phyloP scores from a whole-genome alignment of 1,284 basidiomycete species.

The Tylopilus sp. region DNA sequence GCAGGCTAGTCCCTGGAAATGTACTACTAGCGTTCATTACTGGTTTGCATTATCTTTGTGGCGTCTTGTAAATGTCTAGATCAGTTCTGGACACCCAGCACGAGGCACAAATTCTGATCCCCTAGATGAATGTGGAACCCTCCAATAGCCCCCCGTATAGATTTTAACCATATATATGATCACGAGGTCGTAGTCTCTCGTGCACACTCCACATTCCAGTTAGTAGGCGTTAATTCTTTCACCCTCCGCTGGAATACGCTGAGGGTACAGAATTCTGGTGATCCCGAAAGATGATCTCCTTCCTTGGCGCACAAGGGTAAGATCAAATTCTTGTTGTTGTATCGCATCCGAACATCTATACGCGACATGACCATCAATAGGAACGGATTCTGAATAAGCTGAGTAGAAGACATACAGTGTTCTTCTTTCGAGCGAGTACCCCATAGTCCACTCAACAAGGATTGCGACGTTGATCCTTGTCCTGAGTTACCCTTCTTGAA shows the following conservation, averaged over 20 bases:
- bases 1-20: not conserved
- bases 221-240: constrained; percentile 57
- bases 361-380: not conserved
- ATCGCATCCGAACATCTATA: constrained; percentile 74
- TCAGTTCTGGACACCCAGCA: too few relatives aligned
- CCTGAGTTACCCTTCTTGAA: constrained; percentile 44
- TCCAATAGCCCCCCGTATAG: too few relatives aligned
- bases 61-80: too few relatives aligned
- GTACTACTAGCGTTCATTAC: not conserved
- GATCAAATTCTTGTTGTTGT: constrained; percentile 67
- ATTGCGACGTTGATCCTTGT: constrained; percentile 34
- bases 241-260: constrained; percentile 64
- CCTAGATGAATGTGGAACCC: too few relatives aligned
- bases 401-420: constrained; percentile 41
- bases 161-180: not conserved
- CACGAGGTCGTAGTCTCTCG: constrained; percentile 8
- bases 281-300: constrained; percentile 69
- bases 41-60: not conserved
- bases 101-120: too few relatives aligned
- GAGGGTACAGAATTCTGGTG: constrained; percentile 76
- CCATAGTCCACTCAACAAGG: constrained; percentile 39
- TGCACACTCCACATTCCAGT: constrained; percentile 67
- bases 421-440: constrained; percentile 34
- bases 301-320: constrained; percentile 67
- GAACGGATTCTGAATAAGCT: not conserved